Evolutionary conservation across 371 early-diverging fungal genomes (phyloP).

Genomic region (Mortierella sp.): DNA sequence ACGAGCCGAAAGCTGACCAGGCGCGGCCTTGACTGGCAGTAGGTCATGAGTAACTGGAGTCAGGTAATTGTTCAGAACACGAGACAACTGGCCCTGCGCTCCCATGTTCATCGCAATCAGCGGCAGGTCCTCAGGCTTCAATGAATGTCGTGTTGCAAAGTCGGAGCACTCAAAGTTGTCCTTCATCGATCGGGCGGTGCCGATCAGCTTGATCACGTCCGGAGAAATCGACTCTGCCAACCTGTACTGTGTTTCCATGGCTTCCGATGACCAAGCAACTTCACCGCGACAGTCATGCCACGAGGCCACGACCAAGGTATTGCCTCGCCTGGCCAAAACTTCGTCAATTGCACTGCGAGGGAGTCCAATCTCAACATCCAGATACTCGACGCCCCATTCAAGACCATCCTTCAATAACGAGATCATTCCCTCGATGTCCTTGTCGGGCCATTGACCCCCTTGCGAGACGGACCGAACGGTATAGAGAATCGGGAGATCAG

Average conservation of each 20-base stretch:
- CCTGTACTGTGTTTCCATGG: conserved; percentile 68
- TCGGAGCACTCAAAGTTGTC: conserved; percentile 84
- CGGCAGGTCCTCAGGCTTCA: conserved; percentile 61
- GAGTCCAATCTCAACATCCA: conserved; percentile 89
- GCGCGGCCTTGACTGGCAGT: conserved; percentile 87
- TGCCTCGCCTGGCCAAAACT: conserved; percentile 66
- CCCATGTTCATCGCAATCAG: conserved; percentile 97
- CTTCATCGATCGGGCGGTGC: conserved; percentile 74
- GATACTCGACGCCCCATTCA: conserved; percentile 92
- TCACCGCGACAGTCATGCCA: conserved; percentile 86
- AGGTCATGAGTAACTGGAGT: conserved; percentile 94
- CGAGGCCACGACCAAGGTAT: conserved; percentile 82
- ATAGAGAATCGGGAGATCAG: conserved; percentile 87
- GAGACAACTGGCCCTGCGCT: conserved; percentile 84
- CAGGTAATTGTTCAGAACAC: conserved; percentile 84
- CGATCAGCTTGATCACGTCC: conserved; percentile 95
- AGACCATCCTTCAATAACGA: conserved; percentile 73
- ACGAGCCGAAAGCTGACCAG: conserved; percentile 91
- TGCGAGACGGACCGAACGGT: conserved; percentile 92
- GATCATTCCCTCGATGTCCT: conserved; percentile 67
- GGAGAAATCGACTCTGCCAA: conserved; percentile 57
- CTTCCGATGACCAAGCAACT: conserved; percentile 71
- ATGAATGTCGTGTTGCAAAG: conserved; percentile 60
- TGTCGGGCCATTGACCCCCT: conserved; percentile 87
- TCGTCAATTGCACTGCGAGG: conserved; percentile 56